These are phyloP conservation scores for Boletellus ananas DNA, from an alignment of 768 basidiomycete species.

Conservation along the genomic window DNA sequence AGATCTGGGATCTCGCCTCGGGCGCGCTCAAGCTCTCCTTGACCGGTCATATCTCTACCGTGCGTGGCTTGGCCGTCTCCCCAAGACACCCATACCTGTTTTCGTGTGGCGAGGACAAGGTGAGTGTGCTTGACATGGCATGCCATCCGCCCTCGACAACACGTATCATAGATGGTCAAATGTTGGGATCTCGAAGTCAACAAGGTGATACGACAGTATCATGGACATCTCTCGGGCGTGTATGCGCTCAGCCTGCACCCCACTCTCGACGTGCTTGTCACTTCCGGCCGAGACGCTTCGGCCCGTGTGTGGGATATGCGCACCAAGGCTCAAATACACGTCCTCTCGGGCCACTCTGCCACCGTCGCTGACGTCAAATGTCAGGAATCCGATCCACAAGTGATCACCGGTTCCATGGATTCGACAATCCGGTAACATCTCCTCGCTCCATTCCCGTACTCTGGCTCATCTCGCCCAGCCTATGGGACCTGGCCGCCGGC, in stretches of 20 bases:
- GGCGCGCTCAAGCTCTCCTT: slow-evolving; percentile 97
- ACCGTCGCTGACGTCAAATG: slow-evolving; percentile 96
- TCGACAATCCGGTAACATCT: slow-evolving; percentile 77
- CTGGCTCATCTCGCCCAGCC: slow-evolving; percentile 36
- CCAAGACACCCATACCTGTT: slow-evolving; percentile 94
- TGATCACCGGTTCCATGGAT: slow-evolving; percentile 98
- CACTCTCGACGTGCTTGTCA: slow-evolving; percentile 92
- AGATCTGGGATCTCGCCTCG: slow-evolving; percentile 97
- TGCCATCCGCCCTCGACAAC: neutral
- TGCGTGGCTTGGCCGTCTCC: slow-evolving; percentile 90
- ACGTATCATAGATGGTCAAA: slow-evolving; percentile 83
- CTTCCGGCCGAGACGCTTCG: slow-evolving; percentile 92
- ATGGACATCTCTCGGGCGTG: slow-evolving; percentile 98
- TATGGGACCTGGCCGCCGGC: slow-evolving; percentile 98
- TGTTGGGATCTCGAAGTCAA: slow-evolving; percentile 99
- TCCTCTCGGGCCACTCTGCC: slow-evolving; percentile 88
- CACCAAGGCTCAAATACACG: slow-evolving; percentile 93
- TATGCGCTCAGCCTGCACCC: slow-evolving; percentile 91
- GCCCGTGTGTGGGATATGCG: slow-evolving; percentile 99
- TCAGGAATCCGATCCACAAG: slow-evolving; percentile 96
- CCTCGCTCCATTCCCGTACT: neutral
- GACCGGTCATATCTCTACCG: slow-evolving; percentile 97
- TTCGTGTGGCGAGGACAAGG: slow-evolving; percentile 98
- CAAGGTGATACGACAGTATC: slow-evolving; percentile 98
- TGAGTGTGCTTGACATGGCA: slow-evolving; percentile 27